Evolutionary conservation across 257 asterid species (phyloP).

Genomic region (Solanum stenotomum): DNA sequence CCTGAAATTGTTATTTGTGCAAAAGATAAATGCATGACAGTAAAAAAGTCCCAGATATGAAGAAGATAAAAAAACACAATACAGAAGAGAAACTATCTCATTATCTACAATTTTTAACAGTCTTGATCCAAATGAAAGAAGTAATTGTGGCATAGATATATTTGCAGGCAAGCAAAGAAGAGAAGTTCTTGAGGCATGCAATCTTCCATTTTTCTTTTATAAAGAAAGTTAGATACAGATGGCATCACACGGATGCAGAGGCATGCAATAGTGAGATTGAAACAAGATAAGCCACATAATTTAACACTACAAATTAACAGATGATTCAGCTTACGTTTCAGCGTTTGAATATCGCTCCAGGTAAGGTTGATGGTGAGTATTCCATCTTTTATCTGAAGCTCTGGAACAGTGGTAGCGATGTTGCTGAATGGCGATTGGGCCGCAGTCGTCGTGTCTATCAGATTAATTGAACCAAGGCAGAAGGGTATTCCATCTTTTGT

Average conservation of each 20-base stretch:
- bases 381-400: slow-evolving; percentile 34
- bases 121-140: not conserved
- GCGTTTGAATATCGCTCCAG: slow-evolving; percentile 51
- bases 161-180: not conserved
- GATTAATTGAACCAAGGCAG: slow-evolving; percentile 71
- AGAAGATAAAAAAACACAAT: not conserved
- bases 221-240: not conserved
- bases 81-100: not conserved
- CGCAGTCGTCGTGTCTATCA: slow-evolving; percentile 36
- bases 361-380: slow-evolving; percentile 52
- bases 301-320: not conserved
- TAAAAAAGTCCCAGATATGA: not conserved
- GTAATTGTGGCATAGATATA: not conserved
- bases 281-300: not conserved
- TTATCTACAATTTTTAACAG: not conserved
- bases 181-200: not conserved
- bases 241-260: not conserved
- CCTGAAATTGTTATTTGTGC: not conserved
- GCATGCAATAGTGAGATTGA: not conserved
- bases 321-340: slow-evolving; percentile 43
- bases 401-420: slow-evolving; percentile 26
- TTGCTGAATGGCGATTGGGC: slow-evolving; percentile 26
- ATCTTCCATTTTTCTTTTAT: not conserved
- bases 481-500: slow-evolving; percentile 55
- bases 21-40: not conserved